Evolutionary conservation across 1,284 basidiomycete species (phyloP).

Genomic region (Earliella scabrosa): DNA sequence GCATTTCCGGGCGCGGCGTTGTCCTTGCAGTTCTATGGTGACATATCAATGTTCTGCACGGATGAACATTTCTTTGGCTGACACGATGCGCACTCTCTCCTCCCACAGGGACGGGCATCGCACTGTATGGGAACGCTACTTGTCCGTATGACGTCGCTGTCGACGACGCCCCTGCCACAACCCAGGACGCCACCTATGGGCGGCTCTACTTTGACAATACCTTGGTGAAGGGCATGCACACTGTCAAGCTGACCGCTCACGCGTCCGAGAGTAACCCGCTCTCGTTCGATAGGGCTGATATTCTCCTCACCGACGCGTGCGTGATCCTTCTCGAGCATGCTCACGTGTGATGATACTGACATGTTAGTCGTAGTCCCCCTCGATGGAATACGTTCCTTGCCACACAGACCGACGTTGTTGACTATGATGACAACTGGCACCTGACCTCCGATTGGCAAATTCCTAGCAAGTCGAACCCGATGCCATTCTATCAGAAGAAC

Average conservation of each 20-base stretch:
- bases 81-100: not conserved
- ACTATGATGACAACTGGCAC: conserved; percentile 35
- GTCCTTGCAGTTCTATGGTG: not conserved
- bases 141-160: not conserved
- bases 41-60: too few relatives aligned
- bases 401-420: conserved; percentile 31
- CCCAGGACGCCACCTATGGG: not conserved
- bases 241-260: not conserved
- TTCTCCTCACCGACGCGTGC: not conserved
- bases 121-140: not conserved
- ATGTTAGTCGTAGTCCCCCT: too few relatives aligned
- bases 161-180: not conserved
- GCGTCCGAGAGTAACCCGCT: not conserved
- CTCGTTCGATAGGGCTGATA: not conserved
- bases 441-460: conserved; percentile 24
- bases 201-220: not conserved
- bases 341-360: too few relatives aligned
- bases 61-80: not conserved
- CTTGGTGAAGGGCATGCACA: not conserved
- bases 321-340: not conserved
- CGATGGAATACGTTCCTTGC: conserved; percentile 22
- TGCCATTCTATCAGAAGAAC: conserved; percentile 32
- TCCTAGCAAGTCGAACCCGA: conserved; percentile 33
- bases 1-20: not conserved
- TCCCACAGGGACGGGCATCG: not conserved